Evolutionary conservation across 73 alveolate species (phyloP), one percentile per base, ranked within the genome.

Genomic region (Paramecium octaurelia): DNA sequence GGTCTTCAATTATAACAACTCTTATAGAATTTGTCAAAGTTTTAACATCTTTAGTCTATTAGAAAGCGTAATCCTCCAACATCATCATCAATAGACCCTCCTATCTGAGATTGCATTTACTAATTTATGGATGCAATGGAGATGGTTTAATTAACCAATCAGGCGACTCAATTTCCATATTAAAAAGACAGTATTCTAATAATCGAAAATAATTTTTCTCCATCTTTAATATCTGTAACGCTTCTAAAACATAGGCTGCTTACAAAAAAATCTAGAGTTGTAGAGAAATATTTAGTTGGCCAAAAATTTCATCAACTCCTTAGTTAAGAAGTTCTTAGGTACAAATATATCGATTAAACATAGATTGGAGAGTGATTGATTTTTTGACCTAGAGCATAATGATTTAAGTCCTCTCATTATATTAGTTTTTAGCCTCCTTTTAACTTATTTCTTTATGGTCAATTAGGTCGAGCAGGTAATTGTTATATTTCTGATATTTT

Each of bases 311-410:
- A 88, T 88, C 8, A 68, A 88, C 6, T 75, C 85, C 11, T 88
- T 27, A 68, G 71, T 20, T 24, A 68, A 68, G 80, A 68, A 88
- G 18, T 34, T 34, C 29, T 23, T 24, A 36, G 93, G 90, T 1
- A 68, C 36, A 48, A 68, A 88, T 27, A 88, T 40, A 88, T 87
- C 93, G 20, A 88, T 38, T 57, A 88, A 69, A 44, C 85, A 42
- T 38, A 88, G 85, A 68, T 88, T 21, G 93, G 93, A n/a, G 89
- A 54, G 69, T 88, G 93, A 68, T 88, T 88, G 4, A 88, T 88
- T 35, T 68, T 64, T 18, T 88, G 93, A 7, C 89, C 93, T 5
- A 88, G 9, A 40, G 93, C 85, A 64, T 70, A 71, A 4, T 84
- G 93, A 88, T 88, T 88, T 27, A 88, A 42, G 18, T 42, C 64